phyloP scores from a whole-genome alignment of 225 moss, liverwort and hornwort genomes.

The Bryum argenteum region DNA sequence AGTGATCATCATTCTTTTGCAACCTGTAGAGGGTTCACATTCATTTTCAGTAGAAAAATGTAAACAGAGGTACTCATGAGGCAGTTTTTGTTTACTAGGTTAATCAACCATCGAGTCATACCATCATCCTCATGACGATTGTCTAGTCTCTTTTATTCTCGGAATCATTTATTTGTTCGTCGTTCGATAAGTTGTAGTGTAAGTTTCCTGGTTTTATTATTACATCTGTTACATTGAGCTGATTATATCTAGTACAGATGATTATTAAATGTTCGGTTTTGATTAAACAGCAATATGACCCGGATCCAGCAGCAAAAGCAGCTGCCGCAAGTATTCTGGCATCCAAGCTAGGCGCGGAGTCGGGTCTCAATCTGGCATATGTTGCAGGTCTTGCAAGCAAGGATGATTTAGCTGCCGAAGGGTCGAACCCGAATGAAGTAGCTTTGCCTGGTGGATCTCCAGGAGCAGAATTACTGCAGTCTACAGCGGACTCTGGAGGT shows the following conservation, averaged over 20 bases:
- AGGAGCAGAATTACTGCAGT: neutral
- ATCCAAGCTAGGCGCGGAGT: conserved; percentile 89
- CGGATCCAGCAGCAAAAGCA: conserved; percentile 97
- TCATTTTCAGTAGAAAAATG: neutral
- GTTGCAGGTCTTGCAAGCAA: conserved; percentile 68
- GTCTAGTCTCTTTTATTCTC: neutral
- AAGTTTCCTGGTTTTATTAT: neutral
- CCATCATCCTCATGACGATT: too few relatives aligned
- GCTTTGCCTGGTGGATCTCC: neutral
- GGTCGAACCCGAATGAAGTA: conserved; percentile 42
- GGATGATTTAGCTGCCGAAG: conserved; percentile 60
- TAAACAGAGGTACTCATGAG: neutral
- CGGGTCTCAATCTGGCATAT: conserved; percentile 86
- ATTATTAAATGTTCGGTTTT: conserved; percentile 19
- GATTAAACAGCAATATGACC: conserved; percentile 84
- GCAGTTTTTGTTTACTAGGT: neutral
- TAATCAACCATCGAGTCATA: too few relatives aligned
- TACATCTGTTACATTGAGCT: neutral
- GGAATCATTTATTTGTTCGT: neutral
- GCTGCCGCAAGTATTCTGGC: conserved; percentile 96
- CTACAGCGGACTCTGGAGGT: conserved; percentile 27
- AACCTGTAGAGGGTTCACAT: too few relatives aligned
- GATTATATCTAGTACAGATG: neutral
- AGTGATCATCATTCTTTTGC: too few relatives aligned
- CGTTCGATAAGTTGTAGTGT: neutral